Evolutionary conservation across 2,329 filamentous ascomycete genomes (phyloP).

Genomic region (Rhynchosporium secalis): DNA sequence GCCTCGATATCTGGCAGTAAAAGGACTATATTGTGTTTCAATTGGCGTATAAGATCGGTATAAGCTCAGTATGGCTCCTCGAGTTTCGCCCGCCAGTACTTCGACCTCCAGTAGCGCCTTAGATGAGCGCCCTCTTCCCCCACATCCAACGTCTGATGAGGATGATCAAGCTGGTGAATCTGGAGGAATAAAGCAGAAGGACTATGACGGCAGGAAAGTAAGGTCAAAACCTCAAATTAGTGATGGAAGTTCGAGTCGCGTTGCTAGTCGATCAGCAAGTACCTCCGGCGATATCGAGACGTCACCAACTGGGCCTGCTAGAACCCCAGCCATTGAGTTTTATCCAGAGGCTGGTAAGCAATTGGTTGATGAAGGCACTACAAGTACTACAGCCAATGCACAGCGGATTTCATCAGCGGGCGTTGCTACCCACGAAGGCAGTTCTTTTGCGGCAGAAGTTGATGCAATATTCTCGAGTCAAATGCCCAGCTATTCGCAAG

Average conservation of each 20-base stretch:
- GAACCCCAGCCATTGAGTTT: neutral
- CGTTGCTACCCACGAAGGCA: neutral
- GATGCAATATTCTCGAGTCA: neutral
- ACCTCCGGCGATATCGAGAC: neutral
- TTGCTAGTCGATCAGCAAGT: neutral
- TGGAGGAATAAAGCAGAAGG: neutral
- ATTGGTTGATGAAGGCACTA: neutral
- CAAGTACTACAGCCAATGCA: neutral
- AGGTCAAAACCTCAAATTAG: neutral
- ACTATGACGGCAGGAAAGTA: neutral
- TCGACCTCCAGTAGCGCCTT: neutral
- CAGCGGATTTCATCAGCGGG: neutral
- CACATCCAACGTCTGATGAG: slow-evolving; percentile 10
- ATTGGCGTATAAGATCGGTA: neutral
- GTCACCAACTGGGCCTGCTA: neutral
- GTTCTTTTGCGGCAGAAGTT: neutral
- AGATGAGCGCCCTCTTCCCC: slow-evolving; percentile 17
- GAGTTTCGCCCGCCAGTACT: neutral
- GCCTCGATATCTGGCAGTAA: neutral
- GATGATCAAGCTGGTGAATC: neutral
- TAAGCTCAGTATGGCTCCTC: slow-evolving; percentile 4
- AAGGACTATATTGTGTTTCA: neutral
- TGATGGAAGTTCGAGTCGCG: neutral
- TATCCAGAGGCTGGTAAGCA: neutral
- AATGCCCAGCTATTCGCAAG: neutral